Evolutionary conservation across 2,329 filamentous ascomycete genomes (phyloP), one percentile per base, ranked within the genome.

Genomic region (Alternaria gaisen): DNA sequence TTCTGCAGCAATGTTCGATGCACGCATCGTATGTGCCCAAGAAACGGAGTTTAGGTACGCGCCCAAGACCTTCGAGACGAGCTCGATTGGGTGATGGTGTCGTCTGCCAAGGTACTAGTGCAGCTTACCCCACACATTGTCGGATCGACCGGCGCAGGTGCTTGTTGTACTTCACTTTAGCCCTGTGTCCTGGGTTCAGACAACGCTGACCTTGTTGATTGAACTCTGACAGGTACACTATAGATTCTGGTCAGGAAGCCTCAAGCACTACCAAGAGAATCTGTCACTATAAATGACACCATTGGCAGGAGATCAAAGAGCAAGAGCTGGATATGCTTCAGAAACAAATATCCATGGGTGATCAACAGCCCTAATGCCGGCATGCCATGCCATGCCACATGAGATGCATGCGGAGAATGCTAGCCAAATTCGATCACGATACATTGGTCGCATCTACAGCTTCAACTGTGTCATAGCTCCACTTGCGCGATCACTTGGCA

Each of bases 21-120:
- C 56, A 44, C 57, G 57, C 63, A 66, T 65, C 67, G 53, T 52
- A 70, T 70, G 40, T 24, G 58, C 54, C 64, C 58, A 61, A 64
- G 59, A 56, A 30, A 52, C 38, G 55, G 36, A 52, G 58, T 61
- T 56, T 62, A 54, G 52, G 41, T 60, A 61, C 28, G 50, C 61
- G 61, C 63, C 65, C 36, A 53, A 43, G 60, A 32, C 42, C 41
- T 47, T 62, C 55, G 24, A 58, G 62, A 53, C 63, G 51, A 61
- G 34, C 51, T 66, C 58, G 30, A 43, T 68, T 58, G 36, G 67
- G 64, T 62, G 61, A 71, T 75, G 66, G 65, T 71, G 28, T 66
- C 61, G 74, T 75, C 42, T 62, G 72, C 72, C 74, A 74, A 77
- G 73, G 18, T 10, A 24, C 40, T 55, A 63, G 54, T 63, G 40